phyloP scores from a whole-genome alignment of 768 basidiomycete genomes.

The Boletellus ananas region DNA sequence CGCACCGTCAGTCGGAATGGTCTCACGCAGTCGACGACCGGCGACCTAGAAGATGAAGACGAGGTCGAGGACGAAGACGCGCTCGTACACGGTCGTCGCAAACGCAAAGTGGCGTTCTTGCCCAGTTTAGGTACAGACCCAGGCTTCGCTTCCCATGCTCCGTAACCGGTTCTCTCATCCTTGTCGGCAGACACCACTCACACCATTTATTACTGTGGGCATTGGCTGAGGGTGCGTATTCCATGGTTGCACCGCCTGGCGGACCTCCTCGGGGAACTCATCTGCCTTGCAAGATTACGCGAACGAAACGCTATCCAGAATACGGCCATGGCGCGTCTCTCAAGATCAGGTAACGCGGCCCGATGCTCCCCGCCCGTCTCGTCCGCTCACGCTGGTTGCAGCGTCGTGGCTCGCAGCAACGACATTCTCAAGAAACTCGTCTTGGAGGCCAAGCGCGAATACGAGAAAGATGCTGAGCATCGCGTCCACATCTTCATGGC shows the following conservation, averaged over 20 bases:
- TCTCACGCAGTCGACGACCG: slow-evolving; percentile 63
- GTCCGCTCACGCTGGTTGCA: slow-evolving; percentile 28
- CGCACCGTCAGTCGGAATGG: slow-evolving; percentile 63
- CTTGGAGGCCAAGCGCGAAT: slow-evolving; percentile 81
- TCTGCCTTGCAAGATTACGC: slow-evolving; percentile 57
- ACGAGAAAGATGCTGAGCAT: slow-evolving; percentile 88
- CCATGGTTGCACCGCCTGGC: slow-evolving; percentile 6
- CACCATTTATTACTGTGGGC: slow-evolving; percentile 86
- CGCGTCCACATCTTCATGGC: slow-evolving; percentile 87
- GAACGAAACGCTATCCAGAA: slow-evolving; percentile 72
- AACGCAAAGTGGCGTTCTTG: slow-evolving; percentile 80
- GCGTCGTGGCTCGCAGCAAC: slow-evolving; percentile 85
- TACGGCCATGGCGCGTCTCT: slow-evolving; percentile 70
- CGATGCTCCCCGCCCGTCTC: slow-evolving; percentile 15
- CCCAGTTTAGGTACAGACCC: slow-evolving; percentile 69
- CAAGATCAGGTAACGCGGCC: slow-evolving; percentile 64
- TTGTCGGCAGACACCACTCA: slow-evolving; percentile 68
- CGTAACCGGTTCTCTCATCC: slow-evolving; percentile 13
- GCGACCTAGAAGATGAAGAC: slow-evolving; percentile 79
- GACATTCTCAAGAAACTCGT: slow-evolving; percentile 85
- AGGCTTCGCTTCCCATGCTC: slow-evolving; percentile 8
- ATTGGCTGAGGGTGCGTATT: slow-evolving; percentile 72
- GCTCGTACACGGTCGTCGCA: slow-evolving; percentile 64
- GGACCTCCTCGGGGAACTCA: slow-evolving; percentile 15
- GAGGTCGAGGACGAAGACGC: slow-evolving; percentile 55